These are phyloP conservation scores for Annulohypoxylon moriforme DNA, from an alignment of 495 filamentous ascomycete species.

Conservation along the genomic window DNA sequence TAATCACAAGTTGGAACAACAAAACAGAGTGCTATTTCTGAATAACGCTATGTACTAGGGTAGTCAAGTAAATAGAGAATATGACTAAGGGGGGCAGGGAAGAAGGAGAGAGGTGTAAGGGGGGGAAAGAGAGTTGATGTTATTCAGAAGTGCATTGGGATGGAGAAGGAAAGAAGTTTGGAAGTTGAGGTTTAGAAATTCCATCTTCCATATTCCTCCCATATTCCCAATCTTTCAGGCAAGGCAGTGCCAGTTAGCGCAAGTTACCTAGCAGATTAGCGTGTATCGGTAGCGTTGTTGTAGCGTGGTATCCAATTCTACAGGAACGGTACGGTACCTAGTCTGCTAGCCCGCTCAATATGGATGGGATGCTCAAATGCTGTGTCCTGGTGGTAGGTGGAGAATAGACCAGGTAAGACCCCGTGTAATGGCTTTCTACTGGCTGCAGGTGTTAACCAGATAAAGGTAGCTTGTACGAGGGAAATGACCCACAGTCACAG, in stretches of 20 bases:
- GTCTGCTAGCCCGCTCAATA: too few relatives aligned
- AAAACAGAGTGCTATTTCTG: constrained; percentile 48
- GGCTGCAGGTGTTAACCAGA: constrained; percentile 24
- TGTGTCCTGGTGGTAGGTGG: not conserved
- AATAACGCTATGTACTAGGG: constrained; percentile 51
- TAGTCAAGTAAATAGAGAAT: constrained; percentile 48
- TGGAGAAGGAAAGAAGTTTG: constrained; percentile 51
- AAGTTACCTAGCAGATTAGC: constrained; percentile 14
- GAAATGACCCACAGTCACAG: constrained; percentile 13
- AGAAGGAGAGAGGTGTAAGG: constrained; percentile 47
- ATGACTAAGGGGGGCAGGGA: constrained; percentile 44
- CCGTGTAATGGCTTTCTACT: constrained; percentile 20
- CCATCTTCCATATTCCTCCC: not conserved
- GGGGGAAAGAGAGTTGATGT: constrained; percentile 55
- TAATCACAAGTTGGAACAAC: constrained; percentile 51
- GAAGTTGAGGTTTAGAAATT: constrained; percentile 47
- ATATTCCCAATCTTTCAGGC: constrained; percentile 16
- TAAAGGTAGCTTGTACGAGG: constrained; percentile 25
- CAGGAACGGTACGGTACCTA: not conserved
- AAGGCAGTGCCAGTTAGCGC: constrained; percentile 19
- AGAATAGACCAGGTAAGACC: constrained; percentile 17
- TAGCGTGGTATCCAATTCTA: constrained; percentile 37
- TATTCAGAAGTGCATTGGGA: constrained; percentile 52
- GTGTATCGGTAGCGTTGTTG: constrained; percentile 21
- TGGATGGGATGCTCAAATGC: not conserved